Percentiles rank a stretch among this genome's conserved stretches.
These are phyloP conservation scores for Apiospora aurea DNA, from an alignment of 2,329 filamentous ascomycete genomes.

Conservation along the genomic window DNA sequence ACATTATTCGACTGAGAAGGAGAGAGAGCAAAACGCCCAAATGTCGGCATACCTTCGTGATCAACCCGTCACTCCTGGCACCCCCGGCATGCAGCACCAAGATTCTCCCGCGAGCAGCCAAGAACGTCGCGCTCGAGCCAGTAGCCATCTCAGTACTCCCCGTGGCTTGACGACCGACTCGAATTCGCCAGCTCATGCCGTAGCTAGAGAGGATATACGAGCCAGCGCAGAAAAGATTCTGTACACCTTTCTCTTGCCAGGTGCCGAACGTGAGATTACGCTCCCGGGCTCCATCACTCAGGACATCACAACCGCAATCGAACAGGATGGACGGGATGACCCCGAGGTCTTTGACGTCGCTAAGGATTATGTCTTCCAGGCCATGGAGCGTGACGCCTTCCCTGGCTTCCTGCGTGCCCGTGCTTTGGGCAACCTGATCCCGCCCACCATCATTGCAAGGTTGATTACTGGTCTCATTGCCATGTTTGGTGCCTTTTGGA, in stretches of 20 bases:
- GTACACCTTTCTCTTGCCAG: constrained; percentile 95
- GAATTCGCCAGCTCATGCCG: constrained; percentile 82
- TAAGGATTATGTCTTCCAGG: constrained; percentile 99
- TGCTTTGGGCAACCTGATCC: constrained; percentile 93
- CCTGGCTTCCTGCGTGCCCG: constrained; percentile 95
- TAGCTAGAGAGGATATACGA: constrained; percentile 87
- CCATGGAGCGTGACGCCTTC: constrained; percentile 99
- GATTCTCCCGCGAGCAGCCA: constrained; percentile 59
- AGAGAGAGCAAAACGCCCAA: constrained; percentile 83
- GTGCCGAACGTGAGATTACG: constrained; percentile 96
- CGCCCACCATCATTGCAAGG: constrained; percentile 84
- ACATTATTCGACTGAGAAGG: constrained; percentile 71
- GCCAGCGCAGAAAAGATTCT: constrained; percentile 97
- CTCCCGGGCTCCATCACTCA: constrained; percentile 86
- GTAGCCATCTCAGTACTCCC: constrained; percentile 62
- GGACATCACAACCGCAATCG: constrained; percentile 86
- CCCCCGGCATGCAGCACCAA: constrained; percentile 44
- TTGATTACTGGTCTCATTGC: constrained; percentile 84
- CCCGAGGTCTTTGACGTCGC: constrained; percentile 97
- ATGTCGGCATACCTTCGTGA: constrained; percentile 89
- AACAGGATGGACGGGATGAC: constrained; percentile 90
- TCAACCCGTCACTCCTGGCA: constrained; percentile 56
- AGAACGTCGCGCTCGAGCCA: constrained; percentile 52
- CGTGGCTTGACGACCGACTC: constrained; percentile 72
- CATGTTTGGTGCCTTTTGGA: constrained; percentile 94